A percentile compares a stretch with the other conserved stretches of the same genome.
phyloP scores from a whole-genome alignment of 2,329 filamentous ascomycete species.

The Cercospora sojina region DNA sequence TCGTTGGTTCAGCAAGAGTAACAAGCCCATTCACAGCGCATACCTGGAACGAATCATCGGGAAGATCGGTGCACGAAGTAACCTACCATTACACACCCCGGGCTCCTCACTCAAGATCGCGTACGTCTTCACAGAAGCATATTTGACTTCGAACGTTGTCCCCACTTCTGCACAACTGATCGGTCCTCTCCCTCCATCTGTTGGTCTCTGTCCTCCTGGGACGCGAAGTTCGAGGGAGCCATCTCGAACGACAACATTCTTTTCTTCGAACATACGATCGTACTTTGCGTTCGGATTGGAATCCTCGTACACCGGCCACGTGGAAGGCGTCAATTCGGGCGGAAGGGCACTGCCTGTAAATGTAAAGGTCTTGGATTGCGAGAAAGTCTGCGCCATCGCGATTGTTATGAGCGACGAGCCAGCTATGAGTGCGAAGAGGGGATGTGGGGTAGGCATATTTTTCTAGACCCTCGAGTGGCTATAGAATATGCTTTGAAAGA shows the following conservation, averaged over 20 bases:
- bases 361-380: constrained; percentile 9
- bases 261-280: background rate
- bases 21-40: background rate
- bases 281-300: constrained; percentile 3
- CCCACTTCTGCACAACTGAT: constrained; percentile 22
- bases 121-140: constrained; percentile 23
- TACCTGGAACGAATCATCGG: background rate
- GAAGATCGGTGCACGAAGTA: background rate
- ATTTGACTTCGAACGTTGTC: constrained; percentile 19
- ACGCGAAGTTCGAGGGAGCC: constrained; percentile 22
- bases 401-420: background rate
- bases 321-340: constrained; percentile 1
- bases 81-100: constrained; percentile 18
- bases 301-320: constrained; percentile 5
- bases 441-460: background rate
- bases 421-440: background rate
- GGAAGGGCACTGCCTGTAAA: constrained; percentile 10
- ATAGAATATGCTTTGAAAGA: background rate
- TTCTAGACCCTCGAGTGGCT: background rate
- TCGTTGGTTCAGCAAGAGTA: background rate
- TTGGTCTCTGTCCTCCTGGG: constrained; percentile 13
- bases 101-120: constrained; percentile 12
- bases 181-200: constrained; percentile 4
- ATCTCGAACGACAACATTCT: constrained; percentile 14
- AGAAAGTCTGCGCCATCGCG: constrained; percentile 5